phyloP scores from a whole-genome alignment of 1,284 basidiomycete genomes.

The Inonotus obliquus region DNA sequence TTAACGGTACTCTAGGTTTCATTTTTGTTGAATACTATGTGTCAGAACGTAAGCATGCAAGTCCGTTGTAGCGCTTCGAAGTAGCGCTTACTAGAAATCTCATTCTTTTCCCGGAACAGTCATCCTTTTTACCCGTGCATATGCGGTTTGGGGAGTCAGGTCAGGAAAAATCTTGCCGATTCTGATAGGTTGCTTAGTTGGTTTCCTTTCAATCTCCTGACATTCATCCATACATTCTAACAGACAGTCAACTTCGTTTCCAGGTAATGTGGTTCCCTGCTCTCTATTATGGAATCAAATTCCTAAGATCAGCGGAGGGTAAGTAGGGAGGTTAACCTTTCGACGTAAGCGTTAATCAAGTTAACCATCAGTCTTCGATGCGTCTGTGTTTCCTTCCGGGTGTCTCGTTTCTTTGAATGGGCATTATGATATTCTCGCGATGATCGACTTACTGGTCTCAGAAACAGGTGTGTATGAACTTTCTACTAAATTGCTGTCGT shows the following conservation, averaged over 20 bases:
- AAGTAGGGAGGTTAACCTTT: neutral
- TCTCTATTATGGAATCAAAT: neutral
- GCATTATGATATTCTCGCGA: neutral
- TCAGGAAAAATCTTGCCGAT: neutral
- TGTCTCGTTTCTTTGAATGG: conserved; percentile 2
- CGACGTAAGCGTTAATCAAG: neutral
- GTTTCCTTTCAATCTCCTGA: no score
- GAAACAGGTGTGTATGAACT: conserved; percentile 2
- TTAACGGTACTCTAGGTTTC: neutral
- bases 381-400: neutral
- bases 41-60: neutral
- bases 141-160: conserved; percentile 8
- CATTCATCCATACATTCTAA: no score
- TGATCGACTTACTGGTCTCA: neutral
- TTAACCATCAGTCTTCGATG: neutral
- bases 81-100: no score
- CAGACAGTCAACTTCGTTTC: neutral
- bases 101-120: neutral
- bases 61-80: no score
- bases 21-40: neutral
- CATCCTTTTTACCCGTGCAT: conserved; percentile 3
- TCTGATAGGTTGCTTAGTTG: neutral
- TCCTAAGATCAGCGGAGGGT: neutral
- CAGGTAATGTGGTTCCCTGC: neutral
- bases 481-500: no score